Conservation (phyloP, 257 asterid genomes). For the Solanum chmielewskii region DNA sequence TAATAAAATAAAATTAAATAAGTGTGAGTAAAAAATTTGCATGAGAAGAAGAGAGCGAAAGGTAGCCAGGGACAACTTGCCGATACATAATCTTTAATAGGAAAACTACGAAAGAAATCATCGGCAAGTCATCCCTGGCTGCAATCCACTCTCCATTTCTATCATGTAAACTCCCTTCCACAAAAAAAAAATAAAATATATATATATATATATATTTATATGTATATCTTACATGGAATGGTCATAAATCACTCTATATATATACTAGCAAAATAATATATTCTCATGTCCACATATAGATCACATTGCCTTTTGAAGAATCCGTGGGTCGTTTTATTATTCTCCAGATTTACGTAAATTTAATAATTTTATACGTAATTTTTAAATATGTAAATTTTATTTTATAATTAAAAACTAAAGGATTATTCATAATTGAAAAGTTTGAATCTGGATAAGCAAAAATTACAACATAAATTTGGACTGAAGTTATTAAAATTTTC, state of each 20-base stretch:
- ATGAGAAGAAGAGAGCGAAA: slow-evolving; percentile 10
- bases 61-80: background rate
- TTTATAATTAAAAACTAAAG: background rate
- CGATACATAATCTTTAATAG: background rate
- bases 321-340: background rate
- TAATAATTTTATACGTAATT: background rate
- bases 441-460: background rate
- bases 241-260: background rate
- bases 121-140: slow-evolving; percentile 17
- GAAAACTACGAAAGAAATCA: no score
- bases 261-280: background rate
- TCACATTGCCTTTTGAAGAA: background rate
- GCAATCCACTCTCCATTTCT: slow-evolving; percentile 1
- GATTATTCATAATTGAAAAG: background rate
- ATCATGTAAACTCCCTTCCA: background rate
- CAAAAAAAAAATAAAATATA: background rate
- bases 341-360: background rate
- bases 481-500: background rate
- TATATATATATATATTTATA: background rate
- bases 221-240: background rate
- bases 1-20: background rate
- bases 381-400: background rate
- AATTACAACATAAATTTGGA: background rate
- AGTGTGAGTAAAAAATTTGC: background rate
- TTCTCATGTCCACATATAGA: background rate